These are phyloP conservation scores for Penicillium salamii DNA, from an alignment of 495 filamentous ascomycete genomes.

Conservation along the genomic window DNA sequence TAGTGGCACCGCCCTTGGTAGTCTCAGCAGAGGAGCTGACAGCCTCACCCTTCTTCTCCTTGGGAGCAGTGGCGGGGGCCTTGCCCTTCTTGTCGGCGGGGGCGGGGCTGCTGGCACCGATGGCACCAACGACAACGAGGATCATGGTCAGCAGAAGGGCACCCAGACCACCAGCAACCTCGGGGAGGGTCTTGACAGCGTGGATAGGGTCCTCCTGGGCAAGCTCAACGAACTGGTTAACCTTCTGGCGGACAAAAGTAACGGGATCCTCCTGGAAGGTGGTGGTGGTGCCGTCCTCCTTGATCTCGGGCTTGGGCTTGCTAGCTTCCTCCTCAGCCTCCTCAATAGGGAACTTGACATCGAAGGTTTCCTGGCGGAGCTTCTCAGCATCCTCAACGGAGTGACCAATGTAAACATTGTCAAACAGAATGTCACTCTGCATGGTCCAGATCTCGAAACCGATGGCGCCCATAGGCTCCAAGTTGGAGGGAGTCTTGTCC, in stretches of 20 bases:
- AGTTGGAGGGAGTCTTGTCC: constrained; percentile 94
- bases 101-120: constrained; percentile 51
- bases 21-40: constrained; percentile 63
- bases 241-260: constrained; percentile 83
- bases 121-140: constrained; percentile 60
- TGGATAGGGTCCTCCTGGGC: constrained; percentile 84
- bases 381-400: constrained; percentile 90
- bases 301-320: constrained; percentile 74
- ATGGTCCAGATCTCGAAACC: constrained; percentile 99
- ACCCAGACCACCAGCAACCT: constrained; percentile 77
- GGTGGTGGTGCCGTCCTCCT: constrained; percentile 66
- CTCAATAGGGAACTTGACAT: constrained; percentile 86
- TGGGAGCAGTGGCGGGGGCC: constrained; percentile 64
- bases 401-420: constrained; percentile 99
- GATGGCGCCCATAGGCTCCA: constrained; percentile 98
- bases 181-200: constrained; percentile 88
- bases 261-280: constrained; percentile 93
- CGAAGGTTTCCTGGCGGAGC: constrained; percentile 88
- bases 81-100: constrained; percentile 66
- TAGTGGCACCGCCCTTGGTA: constrained; percentile 63
- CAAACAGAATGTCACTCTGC: constrained; percentile 97
- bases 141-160: constrained; percentile 67
- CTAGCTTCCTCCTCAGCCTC: constrained; percentile 75
- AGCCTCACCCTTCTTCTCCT: constrained; percentile 78
- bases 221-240: constrained; percentile 82